Evolutionary conservation across 2,329 filamentous ascomycete species (phyloP).

Genomic region (Paraphaeosphaeria sporulosa): DNA sequence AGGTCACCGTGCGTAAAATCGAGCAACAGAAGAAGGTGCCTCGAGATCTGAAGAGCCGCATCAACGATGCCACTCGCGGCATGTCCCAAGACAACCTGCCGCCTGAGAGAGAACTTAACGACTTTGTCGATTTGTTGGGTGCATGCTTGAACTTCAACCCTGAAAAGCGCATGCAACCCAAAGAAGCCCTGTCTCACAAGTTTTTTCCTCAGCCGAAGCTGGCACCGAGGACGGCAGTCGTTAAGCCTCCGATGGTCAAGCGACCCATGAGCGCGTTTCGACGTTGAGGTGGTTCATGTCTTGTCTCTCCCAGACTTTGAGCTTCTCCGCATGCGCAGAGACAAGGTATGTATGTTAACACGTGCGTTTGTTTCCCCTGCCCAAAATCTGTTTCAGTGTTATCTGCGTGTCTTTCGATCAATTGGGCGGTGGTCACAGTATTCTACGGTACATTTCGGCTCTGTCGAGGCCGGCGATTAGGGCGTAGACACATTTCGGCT

Average conservation of each 20-base stretch:
- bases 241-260: constrained; percentile 33
- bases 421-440: background rate
- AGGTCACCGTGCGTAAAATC: constrained; percentile 74
- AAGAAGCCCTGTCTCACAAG: constrained; percentile 85
- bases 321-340: background rate
- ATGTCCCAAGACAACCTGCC: constrained; percentile 67
- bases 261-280: constrained; percentile 5
- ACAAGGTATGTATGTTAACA: background rate
- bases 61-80: constrained; percentile 74
- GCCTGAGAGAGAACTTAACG: constrained; percentile 78
- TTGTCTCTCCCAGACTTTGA: background rate
- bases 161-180: constrained; percentile 87
- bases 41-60: constrained; percentile 77
- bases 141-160: constrained; percentile 89
- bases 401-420: background rate
- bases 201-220: constrained; percentile 70
- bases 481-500: background rate
- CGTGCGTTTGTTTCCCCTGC: background rate
- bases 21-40: constrained; percentile 68
- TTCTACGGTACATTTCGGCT: background rate
- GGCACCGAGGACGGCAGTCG: constrained; percentile 30
- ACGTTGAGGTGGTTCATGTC: background rate
- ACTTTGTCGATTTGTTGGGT: constrained; percentile 88
- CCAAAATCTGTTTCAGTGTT: background rate
- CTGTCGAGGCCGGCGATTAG: background rate